Percentiles rank a stretch among this genome's conserved stretches.
Evolutionary conservation across 2,329 filamentous ascomycete species (phyloP).

Genomic region (Chaetomiaceae sp.): DNA sequence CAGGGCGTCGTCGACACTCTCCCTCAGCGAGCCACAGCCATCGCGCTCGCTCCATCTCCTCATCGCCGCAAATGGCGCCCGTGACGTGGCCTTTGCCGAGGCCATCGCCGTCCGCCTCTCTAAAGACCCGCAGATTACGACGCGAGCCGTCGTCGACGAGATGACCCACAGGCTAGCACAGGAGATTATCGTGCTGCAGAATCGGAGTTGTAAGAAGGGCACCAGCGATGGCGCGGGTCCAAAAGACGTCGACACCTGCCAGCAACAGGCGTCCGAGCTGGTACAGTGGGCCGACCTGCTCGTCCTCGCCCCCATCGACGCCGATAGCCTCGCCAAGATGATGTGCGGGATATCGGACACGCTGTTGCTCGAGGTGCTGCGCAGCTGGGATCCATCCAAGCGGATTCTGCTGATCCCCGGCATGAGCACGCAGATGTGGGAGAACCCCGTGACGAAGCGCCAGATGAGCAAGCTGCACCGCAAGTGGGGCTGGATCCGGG

Average conservation of each 20-base stretch:
- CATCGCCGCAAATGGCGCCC: slow-evolving; percentile 58
- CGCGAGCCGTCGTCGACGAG: slow-evolving; percentile 58
- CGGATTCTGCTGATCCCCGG: slow-evolving; percentile 78
- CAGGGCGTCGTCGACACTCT: slow-evolving; percentile 22
- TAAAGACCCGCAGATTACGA: slow-evolving; percentile 56
- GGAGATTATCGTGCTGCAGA: slow-evolving; percentile 55
- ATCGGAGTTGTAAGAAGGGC: slow-evolving; percentile 38
- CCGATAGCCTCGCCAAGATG: slow-evolving; percentile 82
- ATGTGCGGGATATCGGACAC: slow-evolving; percentile 76
- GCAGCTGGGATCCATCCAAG: slow-evolving; percentile 83
- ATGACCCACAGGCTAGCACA: slow-evolving; percentile 57
- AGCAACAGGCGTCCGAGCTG: slow-evolving; percentile 55
- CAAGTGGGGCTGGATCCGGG: slow-evolving; percentile 82
- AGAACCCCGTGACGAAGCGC: slow-evolving; percentile 81
- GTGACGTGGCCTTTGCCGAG: slow-evolving; percentile 60
- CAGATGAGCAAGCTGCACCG: slow-evolving; percentile 76
- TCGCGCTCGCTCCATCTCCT: slow-evolving; percentile 51
- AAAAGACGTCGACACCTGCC: slow-evolving; percentile 46
- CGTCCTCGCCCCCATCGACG: slow-evolving; percentile 77
- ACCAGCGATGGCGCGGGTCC: slow-evolving; percentile 25
- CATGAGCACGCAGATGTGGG: slow-evolving; percentile 86
- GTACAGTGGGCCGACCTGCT: slow-evolving; percentile 85
- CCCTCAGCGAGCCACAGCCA: slow-evolving; percentile 34
- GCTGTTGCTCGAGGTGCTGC: slow-evolving; percentile 70
- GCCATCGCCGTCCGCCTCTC: slow-evolving; percentile 61